Evolutionary conservation across 345 rosid species (phyloP).

Genomic region (Carallia pectinifolia): DNA sequence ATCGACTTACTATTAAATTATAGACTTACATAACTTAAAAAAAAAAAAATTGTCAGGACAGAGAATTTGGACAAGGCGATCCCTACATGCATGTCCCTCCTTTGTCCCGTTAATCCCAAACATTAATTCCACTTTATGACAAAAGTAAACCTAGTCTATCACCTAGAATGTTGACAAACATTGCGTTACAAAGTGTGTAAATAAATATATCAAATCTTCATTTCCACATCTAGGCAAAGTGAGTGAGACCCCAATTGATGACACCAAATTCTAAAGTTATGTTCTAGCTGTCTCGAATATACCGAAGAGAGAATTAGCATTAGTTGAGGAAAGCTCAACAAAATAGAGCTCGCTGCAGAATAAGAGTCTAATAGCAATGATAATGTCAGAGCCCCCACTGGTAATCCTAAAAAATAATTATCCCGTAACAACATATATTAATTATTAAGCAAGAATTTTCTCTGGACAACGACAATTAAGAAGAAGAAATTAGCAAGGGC

Average conservation of each 20-base stretch:
- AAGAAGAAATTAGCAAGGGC: neutral
- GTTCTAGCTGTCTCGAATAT: constrained; percentile 1
- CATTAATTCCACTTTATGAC: constrained; percentile 15
- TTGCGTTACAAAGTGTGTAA: neutral
- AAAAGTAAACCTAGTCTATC: constrained; percentile 18
- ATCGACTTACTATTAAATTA: too few species aligned
- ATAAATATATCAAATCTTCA: constrained; percentile 1
- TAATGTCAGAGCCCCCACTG: neutral
- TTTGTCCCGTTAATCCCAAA: constrained; percentile 18
- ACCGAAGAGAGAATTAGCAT: neutral
- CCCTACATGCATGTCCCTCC: constrained; percentile 10
- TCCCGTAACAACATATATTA: neutral
- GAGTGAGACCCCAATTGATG: neutral
- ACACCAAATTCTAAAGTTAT: constrained; percentile 14
- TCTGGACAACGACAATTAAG: neutral
- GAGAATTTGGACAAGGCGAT: constrained; percentile 2
- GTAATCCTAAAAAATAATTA: neutral
- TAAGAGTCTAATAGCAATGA: neutral
- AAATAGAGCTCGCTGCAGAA: neutral
- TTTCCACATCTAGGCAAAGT: neutral
- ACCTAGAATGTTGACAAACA: constrained; percentile 21
- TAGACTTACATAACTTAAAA: too few species aligned
- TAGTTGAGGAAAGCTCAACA: constrained; percentile 3
- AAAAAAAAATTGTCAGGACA: neutral
- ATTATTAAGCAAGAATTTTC: neutral